These are phyloP conservation scores for Chondrus crispus DNA, from an alignment of 23 red algal genomes.

Conservation along the genomic window DNA sequence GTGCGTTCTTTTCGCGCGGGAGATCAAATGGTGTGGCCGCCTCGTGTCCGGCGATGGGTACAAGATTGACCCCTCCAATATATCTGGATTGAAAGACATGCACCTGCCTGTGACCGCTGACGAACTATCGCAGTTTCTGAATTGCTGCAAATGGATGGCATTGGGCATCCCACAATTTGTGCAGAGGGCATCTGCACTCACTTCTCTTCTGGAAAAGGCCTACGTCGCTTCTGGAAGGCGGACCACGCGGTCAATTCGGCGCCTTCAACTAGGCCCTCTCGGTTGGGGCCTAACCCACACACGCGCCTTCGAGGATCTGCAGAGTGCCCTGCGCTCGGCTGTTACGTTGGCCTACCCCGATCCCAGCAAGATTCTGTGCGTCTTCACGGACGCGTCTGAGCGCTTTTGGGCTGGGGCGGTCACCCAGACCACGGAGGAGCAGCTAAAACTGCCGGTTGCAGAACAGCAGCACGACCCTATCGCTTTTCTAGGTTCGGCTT, in stretches of 20 bases:
- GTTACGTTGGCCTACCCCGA: conserved; percentile 15
- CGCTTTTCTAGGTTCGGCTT: neutral
- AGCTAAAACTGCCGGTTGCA: neutral
- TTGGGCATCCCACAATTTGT: conserved; percentile 12
- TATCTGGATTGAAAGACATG: neutral
- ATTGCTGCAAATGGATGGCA: conserved; percentile 29
- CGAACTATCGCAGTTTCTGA: conserved; percentile 31
- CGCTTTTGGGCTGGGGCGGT: neutral
- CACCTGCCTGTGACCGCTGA: conserved; percentile 9
- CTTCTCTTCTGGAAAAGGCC: neutral
- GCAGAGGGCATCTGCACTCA: neutral
- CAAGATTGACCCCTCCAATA: neutral
- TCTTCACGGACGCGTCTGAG: conserved; percentile 40
- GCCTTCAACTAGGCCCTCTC: neutral
- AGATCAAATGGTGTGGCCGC: conserved; percentile 29
- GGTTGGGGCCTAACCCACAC: neutral
- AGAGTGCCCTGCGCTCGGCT: neutral
- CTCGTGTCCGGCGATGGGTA: neutral
- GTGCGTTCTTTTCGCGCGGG: neutral
- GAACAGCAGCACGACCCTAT: conserved; percentile 27
- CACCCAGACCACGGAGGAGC: neutral
- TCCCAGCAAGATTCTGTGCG: conserved; percentile 9
- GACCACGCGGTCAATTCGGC: neutral
- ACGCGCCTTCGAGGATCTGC: neutral
- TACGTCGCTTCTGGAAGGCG: neutral